Conservation (phyloP, 1,139 yeast species). For the Pichia sp. region DNA sequence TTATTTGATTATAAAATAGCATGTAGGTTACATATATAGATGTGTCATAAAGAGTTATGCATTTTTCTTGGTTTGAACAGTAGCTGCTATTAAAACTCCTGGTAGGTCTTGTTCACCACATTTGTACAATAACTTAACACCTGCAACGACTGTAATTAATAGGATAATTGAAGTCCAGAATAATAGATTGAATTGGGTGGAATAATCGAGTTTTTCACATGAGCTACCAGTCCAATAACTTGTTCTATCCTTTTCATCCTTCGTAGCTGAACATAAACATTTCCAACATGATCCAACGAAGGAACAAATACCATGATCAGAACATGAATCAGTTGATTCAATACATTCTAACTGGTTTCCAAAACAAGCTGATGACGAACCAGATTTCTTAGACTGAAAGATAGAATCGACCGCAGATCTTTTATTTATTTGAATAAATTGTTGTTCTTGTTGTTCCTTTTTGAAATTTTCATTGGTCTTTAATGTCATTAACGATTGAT, state of each 20-base stretch:
- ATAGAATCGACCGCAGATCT: constrained; percentile 4
- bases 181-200: constrained; percentile 58
- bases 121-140: constrained; percentile 46
- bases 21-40: background rate
- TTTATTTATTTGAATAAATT: background rate
- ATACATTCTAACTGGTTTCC: constrained; percentile 48
- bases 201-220: constrained; percentile 61
- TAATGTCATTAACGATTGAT: constrained; percentile 22
- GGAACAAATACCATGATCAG: constrained; percentile 57
- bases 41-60: constrained; percentile 13
- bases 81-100: constrained; percentile 60
- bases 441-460: constrained; percentile 1
- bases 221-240: constrained; percentile 63
- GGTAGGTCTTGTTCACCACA: constrained; percentile 61
- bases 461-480: constrained; percentile 10
- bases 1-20: no score
- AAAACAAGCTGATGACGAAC: constrained; percentile 33
- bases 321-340: constrained; percentile 49
- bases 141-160: constrained; percentile 42
- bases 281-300: constrained; percentile 43
- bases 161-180: constrained; percentile 58
- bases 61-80: constrained; percentile 37
- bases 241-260: constrained; percentile 37
- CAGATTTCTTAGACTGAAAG: no score
- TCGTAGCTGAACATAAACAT: constrained; percentile 54